Evolutionary conservation across 2,329 filamentous ascomycete genomes (phyloP), one percentile per base, ranked within the genome.

Genomic region (Fusarium avenaceum): DNA sequence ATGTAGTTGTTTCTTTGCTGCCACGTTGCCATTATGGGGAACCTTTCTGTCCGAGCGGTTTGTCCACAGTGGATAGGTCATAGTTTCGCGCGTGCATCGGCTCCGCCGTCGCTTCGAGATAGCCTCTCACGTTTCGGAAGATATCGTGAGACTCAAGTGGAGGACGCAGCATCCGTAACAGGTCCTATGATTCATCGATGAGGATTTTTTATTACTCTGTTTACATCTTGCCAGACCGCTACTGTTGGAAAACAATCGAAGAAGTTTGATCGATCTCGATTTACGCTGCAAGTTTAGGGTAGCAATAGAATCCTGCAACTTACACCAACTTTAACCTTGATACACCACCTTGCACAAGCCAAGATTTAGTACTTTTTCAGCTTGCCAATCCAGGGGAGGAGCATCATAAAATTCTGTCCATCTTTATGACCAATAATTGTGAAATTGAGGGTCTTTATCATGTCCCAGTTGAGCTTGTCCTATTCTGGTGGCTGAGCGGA

Each of bases 41-140:
- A 50, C 19, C 24, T 44, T 30, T 24, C 38, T 17, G 24, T 40
- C 44, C 33, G 48, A 62, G 42, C 39, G 26, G 56, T 57, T 69
- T 69, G 61, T 52, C 61, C 65, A 66, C 51, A 66, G 51, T 69
- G 65, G 65, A 24, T 38, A 66, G 48, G 6, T 15, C 51, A 52
- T 54, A 52, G n/a, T 42, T 35, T 61, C 35, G 38, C 13, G 59
- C 43, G 49, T 65, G 49, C 39, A 49, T 68, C 54, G 50, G 59
- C 54, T 65, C 65, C 60, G 65, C 65, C 60, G 45, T 63, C 38
- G 45, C 22, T 30, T 51, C 24, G 20, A 56, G 15, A 39, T 49
- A 42, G 43, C 33, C 30, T 52, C 13, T 43, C 32, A 24, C 19
- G 43, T 46, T 14, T 30, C 54, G 59, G 54, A 61, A 50, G 40